Conservation (phyloP, 306 rosid genomes). For the Trifolium pratense region DNA sequence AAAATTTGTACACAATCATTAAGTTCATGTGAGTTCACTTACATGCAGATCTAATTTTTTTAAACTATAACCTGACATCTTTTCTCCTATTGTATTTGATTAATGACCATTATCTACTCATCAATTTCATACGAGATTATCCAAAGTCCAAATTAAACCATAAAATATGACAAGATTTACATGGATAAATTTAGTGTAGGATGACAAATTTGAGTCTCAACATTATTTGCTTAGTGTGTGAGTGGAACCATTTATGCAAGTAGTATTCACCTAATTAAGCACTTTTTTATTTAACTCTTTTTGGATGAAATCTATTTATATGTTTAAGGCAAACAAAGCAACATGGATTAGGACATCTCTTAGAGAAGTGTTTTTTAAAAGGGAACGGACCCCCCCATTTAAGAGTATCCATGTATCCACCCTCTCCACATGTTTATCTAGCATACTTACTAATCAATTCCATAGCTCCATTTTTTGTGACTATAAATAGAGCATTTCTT, state of each 20-base stretch:
- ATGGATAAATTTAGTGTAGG: slow-evolving; percentile 31
- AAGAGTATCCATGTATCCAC: background rate
- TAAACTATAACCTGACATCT: slow-evolving; percentile 27
- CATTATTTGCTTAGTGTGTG: slow-evolving; percentile 13
- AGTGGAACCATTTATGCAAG: slow-evolving; percentile 5
- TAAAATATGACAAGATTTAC: slow-evolving; percentile 28
- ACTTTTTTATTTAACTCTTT: background rate
- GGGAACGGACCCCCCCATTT: background rate
- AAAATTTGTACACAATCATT: slow-evolving; percentile 44
- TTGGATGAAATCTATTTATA: background rate
- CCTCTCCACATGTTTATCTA: slow-evolving; percentile 3
- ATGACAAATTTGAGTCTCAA: slow-evolving; percentile 17
- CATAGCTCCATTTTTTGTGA: background rate
- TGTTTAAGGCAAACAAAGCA: slow-evolving; percentile 4
- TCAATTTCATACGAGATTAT: slow-evolving; percentile 25
- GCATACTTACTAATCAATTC: background rate
- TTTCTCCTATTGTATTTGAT: slow-evolving; percentile 16
- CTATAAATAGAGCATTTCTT: background rate
- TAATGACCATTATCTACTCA: slow-evolving; percentile 18
- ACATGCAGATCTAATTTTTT: slow-evolving; percentile 32
- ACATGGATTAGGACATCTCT: slow-evolving; percentile 2
- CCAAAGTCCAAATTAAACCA: slow-evolving; percentile 6
- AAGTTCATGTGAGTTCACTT: slow-evolving; percentile 46
- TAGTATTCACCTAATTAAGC: slow-evolving; percentile 8
- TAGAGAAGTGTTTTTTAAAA: background rate